These are phyloP conservation scores for Russula olivacea DNA, from an alignment of 768 basidiomycete genomes.

Conservation along the genomic window DNA sequence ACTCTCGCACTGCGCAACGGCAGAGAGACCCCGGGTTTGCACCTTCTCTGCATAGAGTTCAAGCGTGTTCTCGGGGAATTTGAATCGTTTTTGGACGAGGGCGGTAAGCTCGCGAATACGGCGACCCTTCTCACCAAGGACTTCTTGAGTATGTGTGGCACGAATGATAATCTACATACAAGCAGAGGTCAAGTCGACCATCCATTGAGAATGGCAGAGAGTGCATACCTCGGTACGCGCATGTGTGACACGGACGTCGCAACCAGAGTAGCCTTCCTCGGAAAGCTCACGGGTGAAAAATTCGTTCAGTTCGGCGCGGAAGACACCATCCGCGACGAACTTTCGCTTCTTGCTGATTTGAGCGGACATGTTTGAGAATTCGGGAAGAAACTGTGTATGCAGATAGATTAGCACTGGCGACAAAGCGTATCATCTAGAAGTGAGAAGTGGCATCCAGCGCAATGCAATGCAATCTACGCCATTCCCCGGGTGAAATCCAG, in stretches of 20 bases:
- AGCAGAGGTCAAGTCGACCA: slow-evolving; percentile 13
- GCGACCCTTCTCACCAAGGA: slow-evolving; percentile 98
- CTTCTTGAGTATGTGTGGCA: slow-evolving; percentile 98
- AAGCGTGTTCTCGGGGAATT: slow-evolving; percentile 97
- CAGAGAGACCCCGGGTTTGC: slow-evolving; percentile 94
- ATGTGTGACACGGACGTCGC: slow-evolving; percentile 99
- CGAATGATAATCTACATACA: slow-evolving; percentile 92
- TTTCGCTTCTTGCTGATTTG: slow-evolving; percentile 98
- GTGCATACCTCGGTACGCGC: slow-evolving; percentile 84
- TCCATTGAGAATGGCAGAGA: not conserved
- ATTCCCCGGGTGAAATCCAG: not conserved
- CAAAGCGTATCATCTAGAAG: slow-evolving; percentile 15
- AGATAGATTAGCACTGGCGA: slow-evolving; percentile 10
- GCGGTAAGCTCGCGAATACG: slow-evolving; percentile 98
- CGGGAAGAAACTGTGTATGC: slow-evolving; percentile 8
- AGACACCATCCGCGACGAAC: slow-evolving; percentile 97
- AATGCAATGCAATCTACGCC: not conserved
- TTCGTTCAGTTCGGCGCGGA: slow-evolving; percentile 98
- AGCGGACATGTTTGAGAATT: slow-evolving; percentile 56
- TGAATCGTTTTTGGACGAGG: slow-evolving; percentile 98
- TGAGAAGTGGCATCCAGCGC: slow-evolving; percentile 17
- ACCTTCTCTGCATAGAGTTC: slow-evolving; percentile 99
- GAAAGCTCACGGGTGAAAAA: slow-evolving; percentile 98
- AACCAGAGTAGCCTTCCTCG: slow-evolving; percentile 99
- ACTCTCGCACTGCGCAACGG: slow-evolving; percentile 97